Evolutionary conservation across 129 eudicot species (phyloP), one percentile per base, ranked within the genome.

Genomic region (Flaveria trinervia): DNA sequence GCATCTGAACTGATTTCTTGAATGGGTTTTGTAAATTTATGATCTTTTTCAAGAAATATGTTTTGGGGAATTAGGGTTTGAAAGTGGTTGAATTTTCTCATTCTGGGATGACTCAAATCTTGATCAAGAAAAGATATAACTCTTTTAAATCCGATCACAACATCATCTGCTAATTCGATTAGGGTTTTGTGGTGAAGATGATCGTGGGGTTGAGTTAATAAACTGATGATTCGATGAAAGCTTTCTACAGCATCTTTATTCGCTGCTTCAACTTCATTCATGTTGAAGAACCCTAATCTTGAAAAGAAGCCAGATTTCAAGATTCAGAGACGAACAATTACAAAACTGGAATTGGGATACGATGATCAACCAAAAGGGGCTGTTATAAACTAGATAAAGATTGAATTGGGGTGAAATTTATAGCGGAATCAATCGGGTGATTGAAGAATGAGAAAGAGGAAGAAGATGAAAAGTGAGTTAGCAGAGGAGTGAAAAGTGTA

Each of bases 261-360:
- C 73, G 92, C 97, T 86, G 81, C 87, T 80, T 90, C 98, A 71
- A 93, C 83, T 56, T 84, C 96, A 78, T 93, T 97, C 98, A 90
- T 90, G 44, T 80, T 60, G 3, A 57, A 48, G 36, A 25, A 70
- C 36, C 55, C 50, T 17, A 17, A 18, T 57, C 44, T 15, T 36
- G 25, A 43, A 56, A 56, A 11, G 30, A 71, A 43, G 14, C 52
- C 20, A 57, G 17, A 73, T 17, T 39, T 49, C 28, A 23, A 74
- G 26, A 43, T 8, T 36, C 8, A 74, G 1, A 18, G 70, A 12
- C 23, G 74, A 15, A 23, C 1, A 50, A 1, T 59, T 7, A 61
- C 65, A 51, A 79, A 65, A 13, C 67, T 60, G 71, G n/a, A 79
- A 18, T 16, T 74, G 28, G 57, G 67, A 48, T 64, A 26, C 17